A percentile compares a stretch with the other conserved stretches of the same genome.
These are phyloP conservation scores for Gamsiella multidivaricata DNA, from an alignment of 192 early-diverging fungal species.

Conservation along the genomic window DNA sequence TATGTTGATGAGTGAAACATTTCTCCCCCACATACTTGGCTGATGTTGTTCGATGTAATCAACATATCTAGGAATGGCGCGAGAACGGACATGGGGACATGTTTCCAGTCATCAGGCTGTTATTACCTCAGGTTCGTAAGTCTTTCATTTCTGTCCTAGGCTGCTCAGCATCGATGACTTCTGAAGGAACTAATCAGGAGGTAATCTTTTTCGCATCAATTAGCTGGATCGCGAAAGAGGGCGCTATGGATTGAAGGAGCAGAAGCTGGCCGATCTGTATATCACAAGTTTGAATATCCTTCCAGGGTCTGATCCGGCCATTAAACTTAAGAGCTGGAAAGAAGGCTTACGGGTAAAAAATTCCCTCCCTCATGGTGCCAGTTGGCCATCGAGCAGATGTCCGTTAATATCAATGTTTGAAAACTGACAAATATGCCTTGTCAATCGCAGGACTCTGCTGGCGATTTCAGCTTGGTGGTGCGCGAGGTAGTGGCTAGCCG, in stretches of 20 bases:
- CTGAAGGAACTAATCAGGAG: too few species aligned
- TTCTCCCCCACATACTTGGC: too few species aligned
- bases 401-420: too few species aligned
- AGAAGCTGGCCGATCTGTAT: constrained; percentile 72
- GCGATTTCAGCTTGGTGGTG: constrained; percentile 71
- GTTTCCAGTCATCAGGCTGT: constrained; percentile 51
- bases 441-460: constrained; percentile 58
- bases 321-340: constrained; percentile 70
- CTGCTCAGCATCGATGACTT: too few species aligned
- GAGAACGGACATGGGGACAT: constrained; percentile 38
- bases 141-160: background rate
- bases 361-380: too few species aligned
- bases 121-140: constrained; percentile 46
- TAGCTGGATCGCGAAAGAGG: constrained; percentile 68
- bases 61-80: constrained; percentile 48
- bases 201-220: too few species aligned
- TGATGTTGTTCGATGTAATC: too few species aligned
- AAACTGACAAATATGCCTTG: too few species aligned
- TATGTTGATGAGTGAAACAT: too few species aligned
- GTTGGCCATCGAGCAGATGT: too few species aligned
- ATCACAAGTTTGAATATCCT: constrained; percentile 68
- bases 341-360: constrained; percentile 45
- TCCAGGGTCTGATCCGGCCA: constrained; percentile 66
- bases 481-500: constrained; percentile 60
- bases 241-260: constrained; percentile 76